phyloP scores from a whole-genome alignment of 2,329 filamentous ascomycete species.

The Pyrenophora seminiperda region DNA sequence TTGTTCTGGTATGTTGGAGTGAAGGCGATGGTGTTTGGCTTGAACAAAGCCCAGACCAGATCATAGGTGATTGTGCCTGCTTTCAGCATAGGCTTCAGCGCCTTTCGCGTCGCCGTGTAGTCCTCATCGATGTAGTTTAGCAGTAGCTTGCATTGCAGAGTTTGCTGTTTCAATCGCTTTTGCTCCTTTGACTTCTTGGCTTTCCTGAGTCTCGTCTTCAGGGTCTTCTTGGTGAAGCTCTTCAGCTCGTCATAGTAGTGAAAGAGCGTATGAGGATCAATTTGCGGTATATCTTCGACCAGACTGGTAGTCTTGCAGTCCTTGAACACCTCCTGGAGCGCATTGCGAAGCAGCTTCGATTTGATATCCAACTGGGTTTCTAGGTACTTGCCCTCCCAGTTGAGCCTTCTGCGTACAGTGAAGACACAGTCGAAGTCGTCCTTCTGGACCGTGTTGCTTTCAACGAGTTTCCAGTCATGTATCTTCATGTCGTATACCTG shows the following conservation, averaged over 20 bases:
- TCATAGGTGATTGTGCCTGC: constrained; percentile 88
- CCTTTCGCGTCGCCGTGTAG: constrained; percentile 77
- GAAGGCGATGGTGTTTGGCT: constrained; percentile 81
- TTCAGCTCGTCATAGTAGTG: constrained; percentile 81
- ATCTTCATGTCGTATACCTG: constrained; percentile 59
- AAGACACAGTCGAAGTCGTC: constrained; percentile 77
- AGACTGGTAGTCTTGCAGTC: constrained; percentile 78
- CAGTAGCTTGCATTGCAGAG: constrained; percentile 71
- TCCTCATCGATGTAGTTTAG: constrained; percentile 80
- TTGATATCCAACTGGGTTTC: constrained; percentile 81
- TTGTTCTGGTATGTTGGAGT: constrained; percentile 74
- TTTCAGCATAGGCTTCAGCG: constrained; percentile 78
- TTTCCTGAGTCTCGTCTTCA: constrained; percentile 65
- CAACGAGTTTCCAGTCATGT: constrained; percentile 67
- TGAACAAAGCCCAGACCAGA: constrained; percentile 85
- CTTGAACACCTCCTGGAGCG: constrained; percentile 72
- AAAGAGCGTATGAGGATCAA: constrained; percentile 55
- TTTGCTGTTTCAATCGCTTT: constrained; percentile 63
- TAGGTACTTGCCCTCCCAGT: constrained; percentile 81
- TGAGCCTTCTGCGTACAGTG: constrained; percentile 80
- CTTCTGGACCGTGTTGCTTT: constrained; percentile 67
- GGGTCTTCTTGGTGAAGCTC: constrained; percentile 61
- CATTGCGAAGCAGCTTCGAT: constrained; percentile 76
- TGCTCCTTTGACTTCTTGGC: constrained; percentile 66
- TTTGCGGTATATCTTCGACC: constrained; percentile 76